Evolutionary conservation across 2,329 filamentous ascomycete genomes (phyloP).

Genomic region (Cytospora mali): DNA sequence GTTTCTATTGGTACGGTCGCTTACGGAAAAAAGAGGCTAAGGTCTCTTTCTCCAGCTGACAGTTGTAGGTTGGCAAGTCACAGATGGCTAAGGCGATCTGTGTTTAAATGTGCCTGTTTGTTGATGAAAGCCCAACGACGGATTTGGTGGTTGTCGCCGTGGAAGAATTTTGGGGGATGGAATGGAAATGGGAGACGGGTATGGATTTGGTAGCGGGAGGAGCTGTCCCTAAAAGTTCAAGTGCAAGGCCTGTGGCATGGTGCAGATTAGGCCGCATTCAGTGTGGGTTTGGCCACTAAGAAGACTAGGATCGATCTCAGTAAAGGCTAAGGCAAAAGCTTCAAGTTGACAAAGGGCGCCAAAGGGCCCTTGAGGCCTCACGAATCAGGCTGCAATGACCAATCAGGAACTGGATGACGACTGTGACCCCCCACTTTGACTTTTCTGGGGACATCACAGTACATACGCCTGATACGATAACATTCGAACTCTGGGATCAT

Average conservation of each 20-base stretch:
- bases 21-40: background rate
- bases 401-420: background rate
- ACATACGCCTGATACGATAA: background rate
- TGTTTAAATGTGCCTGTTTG: background rate
- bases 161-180: constrained; percentile 28
- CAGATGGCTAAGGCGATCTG: background rate
- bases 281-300: constrained; percentile 16
- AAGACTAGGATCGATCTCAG: background rate
- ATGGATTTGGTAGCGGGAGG: constrained; percentile 17
- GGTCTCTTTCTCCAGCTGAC: background rate
- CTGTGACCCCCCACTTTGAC: background rate
- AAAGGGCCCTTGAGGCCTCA: constrained; percentile 7
- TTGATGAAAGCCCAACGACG: constrained; percentile 13
- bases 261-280: constrained; percentile 19
- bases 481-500: background rate
- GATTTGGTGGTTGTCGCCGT: constrained; percentile 21
- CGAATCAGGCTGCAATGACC: background rate
- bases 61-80: background rate
- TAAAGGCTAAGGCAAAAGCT: constrained; percentile 9
- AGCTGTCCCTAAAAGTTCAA: constrained; percentile 16
- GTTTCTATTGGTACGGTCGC: background rate
- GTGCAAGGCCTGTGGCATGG: constrained; percentile 8
- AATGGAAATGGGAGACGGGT: constrained; percentile 24
- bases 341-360: background rate
- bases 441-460: background rate